Conservation (phyloP, 805 yeast genomes). For the Pichia membranifaciens region DNA sequence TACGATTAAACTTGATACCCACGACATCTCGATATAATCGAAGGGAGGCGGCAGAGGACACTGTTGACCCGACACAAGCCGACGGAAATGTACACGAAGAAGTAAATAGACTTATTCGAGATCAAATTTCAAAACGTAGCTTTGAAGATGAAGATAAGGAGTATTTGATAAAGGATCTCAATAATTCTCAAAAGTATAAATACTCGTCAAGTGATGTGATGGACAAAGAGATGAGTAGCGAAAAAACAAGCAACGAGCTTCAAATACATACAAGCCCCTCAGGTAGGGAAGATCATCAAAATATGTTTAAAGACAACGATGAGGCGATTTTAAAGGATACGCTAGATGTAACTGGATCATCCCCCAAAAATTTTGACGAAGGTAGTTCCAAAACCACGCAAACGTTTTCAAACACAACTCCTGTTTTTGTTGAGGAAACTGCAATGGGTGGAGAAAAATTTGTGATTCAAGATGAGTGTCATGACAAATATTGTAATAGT, state of each 20-base stretch:
- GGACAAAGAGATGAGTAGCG: neutral
- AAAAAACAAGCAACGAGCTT: neutral
- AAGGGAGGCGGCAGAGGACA: neutral
- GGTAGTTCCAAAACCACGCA: too few species aligned
- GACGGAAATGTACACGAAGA: conserved; percentile 21
- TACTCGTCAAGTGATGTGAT: neutral
- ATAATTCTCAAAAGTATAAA: neutral
- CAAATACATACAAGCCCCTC: neutral
- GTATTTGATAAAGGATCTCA: neutral
- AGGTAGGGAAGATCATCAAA: neutral
- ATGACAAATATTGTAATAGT: too few species aligned
- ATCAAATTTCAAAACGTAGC: conserved; percentile 10
- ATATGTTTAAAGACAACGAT: neutral
- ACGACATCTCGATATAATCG: neutral
- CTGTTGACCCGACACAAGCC: conserved; percentile 16
- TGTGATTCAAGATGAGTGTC: too few species aligned
- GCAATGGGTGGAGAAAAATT: too few species aligned
- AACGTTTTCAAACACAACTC: too few species aligned
- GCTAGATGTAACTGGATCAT: too few species aligned
- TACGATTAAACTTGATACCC: conserved; percentile 21
- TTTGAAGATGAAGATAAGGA: conserved; percentile 5
- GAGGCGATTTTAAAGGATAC: neutral
- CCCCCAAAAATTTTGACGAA: too few species aligned
- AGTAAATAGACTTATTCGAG: conserved; percentile 15
- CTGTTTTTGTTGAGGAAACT: too few species aligned